Percentiles rank a stretch among this genome's conserved stretches.
phyloP scores from a whole-genome alignment of 371 early-diverging fungal species.

The Batrachochytrium dendrobatidis region DNA sequence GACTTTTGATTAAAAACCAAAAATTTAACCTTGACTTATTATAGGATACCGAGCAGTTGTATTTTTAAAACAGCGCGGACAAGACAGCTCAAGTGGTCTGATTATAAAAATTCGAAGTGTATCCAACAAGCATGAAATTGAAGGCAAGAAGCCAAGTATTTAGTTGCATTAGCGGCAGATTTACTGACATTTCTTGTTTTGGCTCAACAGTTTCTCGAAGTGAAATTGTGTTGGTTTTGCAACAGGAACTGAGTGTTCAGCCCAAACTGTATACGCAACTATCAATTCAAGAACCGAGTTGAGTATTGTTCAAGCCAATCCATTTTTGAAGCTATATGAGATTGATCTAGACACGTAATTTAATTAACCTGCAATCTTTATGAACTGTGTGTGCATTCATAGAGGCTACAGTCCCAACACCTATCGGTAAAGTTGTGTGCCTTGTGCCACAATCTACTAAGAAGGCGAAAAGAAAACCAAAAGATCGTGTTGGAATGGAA shows the following conservation, averaged over 20 bases:
- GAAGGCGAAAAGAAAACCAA: slow-evolving; percentile 3
- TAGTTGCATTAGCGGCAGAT: not conserved
- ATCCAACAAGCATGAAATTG: not conserved
- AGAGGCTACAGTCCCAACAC: not conserved
- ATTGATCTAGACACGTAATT: not conserved
- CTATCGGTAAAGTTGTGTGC: not conserved
- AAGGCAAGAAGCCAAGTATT: not conserved
- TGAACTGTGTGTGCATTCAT: not conserved
- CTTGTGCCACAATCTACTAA: slow-evolving; percentile 10
- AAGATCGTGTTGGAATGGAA: slow-evolving; percentile 3
- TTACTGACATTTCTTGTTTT: not conserved
- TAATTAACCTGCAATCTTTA: not conserved
- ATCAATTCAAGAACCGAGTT: not conserved
- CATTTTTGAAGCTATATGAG: not conserved
- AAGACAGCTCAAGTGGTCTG: not conserved
- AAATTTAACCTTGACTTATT: not conserved
- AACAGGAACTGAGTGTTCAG: slow-evolving; percentile 4
- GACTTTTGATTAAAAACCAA: slow-evolving; percentile 5
- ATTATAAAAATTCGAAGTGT: not conserved
- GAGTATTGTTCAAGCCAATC: not conserved
- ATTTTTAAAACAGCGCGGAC: not conserved
- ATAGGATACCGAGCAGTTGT: not conserved
- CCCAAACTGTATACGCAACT: not conserved
- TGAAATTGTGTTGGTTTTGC: not conserved
- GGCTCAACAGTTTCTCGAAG: not conserved